Base-by-base conservation (phyloP, 2,329 filamentous ascomycete genomes). In the Huntiella savannae region DNA sequence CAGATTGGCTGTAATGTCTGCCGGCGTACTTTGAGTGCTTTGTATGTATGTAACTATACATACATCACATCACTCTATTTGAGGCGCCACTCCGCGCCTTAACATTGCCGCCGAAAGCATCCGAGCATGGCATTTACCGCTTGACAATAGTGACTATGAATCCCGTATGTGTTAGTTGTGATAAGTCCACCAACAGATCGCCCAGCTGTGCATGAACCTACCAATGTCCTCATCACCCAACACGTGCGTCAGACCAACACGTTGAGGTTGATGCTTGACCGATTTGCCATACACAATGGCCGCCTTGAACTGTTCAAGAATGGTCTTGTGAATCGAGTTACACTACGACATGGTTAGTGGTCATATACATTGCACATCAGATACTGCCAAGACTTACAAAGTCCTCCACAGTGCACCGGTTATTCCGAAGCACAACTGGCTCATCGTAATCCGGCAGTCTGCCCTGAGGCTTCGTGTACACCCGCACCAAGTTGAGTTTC, bases 381-480 rank as follows among this genome's bases (percentile, higher is more conserved):
- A 15, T 22, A 13, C 6, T 12, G 11, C 22, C 28, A 15, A 32
- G 53, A 73, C 86, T 70, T 73, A 94, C 87, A 63, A 98, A 98
- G 60, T 96, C 91, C 64, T 98, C 91, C 39, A 98, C 78, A 2
- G 87, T 96, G 62, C 82, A 92, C 54, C 78, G 79, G 45, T 71
- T 77, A 53, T 81, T 74, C 56, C 83, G 79, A 54, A 98, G 69
- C 56, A 98, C 91, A 34, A 98, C 91, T 43, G 91, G 91, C 45
- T 82, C 69, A 49, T 78, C 77, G 65, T 98, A 98, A 63, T 98
- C 91, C 12, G 91, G 91, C 63, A 85, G 71, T 61, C 79, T 85
- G 52, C 91, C 91, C 69, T 98, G 96, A 51, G 91, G 91, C 67
- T 98, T 98, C 49, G 91, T 98, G 67, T 98, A 98, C 40, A 98